Conservation (phyloP, 2,329 filamentous ascomycete species). For the Claviceps sp. region DNA sequence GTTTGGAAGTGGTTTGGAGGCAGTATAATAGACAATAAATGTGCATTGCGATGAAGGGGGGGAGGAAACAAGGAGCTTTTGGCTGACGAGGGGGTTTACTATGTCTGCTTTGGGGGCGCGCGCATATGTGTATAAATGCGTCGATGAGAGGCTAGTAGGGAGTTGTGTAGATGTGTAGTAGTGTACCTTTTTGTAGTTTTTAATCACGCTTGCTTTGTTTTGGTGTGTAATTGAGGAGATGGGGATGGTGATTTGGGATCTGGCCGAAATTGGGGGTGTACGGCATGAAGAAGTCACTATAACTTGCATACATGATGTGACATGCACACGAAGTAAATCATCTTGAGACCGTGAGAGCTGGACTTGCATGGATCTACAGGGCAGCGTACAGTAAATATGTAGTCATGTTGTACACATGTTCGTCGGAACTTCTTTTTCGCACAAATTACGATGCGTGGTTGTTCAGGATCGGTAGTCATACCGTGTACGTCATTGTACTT, state of each 20-base stretch:
- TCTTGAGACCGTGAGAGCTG: too few species aligned
- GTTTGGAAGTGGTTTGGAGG: background rate
- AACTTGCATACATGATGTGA: too few species aligned
- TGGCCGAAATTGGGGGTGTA: background rate
- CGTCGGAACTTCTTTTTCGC: too few species aligned
- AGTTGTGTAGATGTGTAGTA: background rate
- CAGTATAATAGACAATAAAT: conserved; percentile 2
- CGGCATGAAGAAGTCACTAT: background rate
- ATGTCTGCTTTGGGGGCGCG: background rate
- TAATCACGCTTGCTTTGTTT: background rate
- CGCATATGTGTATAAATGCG: background rate
- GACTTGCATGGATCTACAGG: too few species aligned
- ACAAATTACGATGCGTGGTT: too few species aligned
- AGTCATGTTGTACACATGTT: too few species aligned
- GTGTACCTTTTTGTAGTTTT: background rate
- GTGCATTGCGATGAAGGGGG: background rate
- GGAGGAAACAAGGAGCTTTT: background rate
- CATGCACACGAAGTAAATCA: too few species aligned
- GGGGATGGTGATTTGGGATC: background rate
- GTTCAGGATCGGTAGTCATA: too few species aligned
- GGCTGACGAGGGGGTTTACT: background rate
- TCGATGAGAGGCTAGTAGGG: background rate
- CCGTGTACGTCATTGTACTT: too few species aligned
- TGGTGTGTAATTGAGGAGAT: background rate
- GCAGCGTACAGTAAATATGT: too few species aligned